Base-by-base conservation (phyloP, 2,329 filamentous ascomycete species). In the Dothiorella sarmentorum region DNA sequence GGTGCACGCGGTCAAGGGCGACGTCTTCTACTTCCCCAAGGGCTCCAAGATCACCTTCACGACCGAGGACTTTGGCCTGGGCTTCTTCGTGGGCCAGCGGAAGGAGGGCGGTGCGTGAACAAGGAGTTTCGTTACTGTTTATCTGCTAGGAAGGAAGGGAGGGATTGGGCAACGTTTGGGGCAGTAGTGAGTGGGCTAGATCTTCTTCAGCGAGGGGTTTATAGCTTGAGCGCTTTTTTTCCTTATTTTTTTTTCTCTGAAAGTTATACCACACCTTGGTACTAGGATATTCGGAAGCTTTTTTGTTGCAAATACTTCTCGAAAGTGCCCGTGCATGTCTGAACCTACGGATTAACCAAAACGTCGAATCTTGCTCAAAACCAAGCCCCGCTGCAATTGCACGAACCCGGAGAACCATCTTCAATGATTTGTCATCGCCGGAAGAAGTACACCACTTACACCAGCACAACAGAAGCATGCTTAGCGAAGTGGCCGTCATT, bases 11-110 rank as follows among this genome's bases (percentile, higher is more conserved):
- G 77, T 74, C 29, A 77, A 81, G 7, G 86, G 86, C 0, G 86
- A 89, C 69, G 83, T 87, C 47, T 87, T 89, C 64, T 85, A 84
- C 69, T 88, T 88, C 67, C 85, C 85, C 62, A 85, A 83, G 70
- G 86, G 86, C 1, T 71, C 79, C 1, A 86, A 80, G 61, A 86
- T 89, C 64, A 87, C 85, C 0, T 89, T 89, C 62, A 81, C 78
- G 2, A 87, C 85, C 10, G 75, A 79, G 33, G 78, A 81, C 60
- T 84, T 82, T 64, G 85, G 85, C 0, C 69, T 87, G 65, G 85
- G 80, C 1, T 87, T 87, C 64, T 88, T 78, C 67, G 67, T 67
- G 9, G 72, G 71, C 7, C 69, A 72, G 67, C 70, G 72, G 66
- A 68, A 68, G 62, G 68, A 71, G 65, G 71, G 69, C 29, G 66